Evolutionary conservation across 2,329 filamentous ascomycete species (phyloP).

Genomic region (Venturia asperata): DNA sequence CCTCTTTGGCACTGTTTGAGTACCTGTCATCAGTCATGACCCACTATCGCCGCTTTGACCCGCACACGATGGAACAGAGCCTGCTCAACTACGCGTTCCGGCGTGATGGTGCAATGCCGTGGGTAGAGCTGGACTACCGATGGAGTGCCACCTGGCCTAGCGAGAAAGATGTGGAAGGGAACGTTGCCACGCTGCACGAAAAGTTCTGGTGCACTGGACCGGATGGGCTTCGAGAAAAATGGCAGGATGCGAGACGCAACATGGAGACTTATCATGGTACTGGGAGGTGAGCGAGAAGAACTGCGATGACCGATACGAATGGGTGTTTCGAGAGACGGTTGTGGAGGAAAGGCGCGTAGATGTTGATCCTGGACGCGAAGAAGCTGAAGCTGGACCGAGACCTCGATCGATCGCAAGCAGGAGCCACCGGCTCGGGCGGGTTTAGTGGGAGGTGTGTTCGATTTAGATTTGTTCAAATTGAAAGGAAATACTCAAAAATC

Average conservation of each 20-base stretch:
- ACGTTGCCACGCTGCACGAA: slow-evolving; percentile 17
- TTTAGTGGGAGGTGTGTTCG: too few relatives aligned
- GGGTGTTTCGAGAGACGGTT: neutral
- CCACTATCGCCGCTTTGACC: slow-evolving; percentile 11
- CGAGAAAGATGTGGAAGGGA: slow-evolving; percentile 7
- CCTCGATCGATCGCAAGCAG: neutral
- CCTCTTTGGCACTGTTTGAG: slow-evolving; percentile 6
- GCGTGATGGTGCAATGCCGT: slow-evolving; percentile 15
- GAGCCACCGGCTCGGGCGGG: too few relatives aligned
- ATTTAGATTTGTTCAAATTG: neutral
- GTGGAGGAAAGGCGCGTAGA: neutral
- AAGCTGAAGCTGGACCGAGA: neutral
- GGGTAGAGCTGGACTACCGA: neutral
- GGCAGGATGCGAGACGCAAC: neutral
- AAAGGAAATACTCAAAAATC: too few relatives aligned
- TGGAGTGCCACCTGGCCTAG: slow-evolving; percentile 18
- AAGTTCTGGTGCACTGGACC: slow-evolving; percentile 18
- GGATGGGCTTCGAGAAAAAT: neutral
- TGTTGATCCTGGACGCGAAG: neutral
- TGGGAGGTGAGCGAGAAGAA: neutral
- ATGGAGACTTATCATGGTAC: neutral
- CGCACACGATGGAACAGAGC: slow-evolving; percentile 16
- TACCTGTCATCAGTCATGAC: slow-evolving; percentile 13
- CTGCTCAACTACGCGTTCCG: slow-evolving; percentile 18
- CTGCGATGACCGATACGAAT: neutral